Evolutionary conservation across 208 protist species (phyloP), one percentile per base, ranked within the genome.

Genomic region (Trypanosoma grayi): DNA sequence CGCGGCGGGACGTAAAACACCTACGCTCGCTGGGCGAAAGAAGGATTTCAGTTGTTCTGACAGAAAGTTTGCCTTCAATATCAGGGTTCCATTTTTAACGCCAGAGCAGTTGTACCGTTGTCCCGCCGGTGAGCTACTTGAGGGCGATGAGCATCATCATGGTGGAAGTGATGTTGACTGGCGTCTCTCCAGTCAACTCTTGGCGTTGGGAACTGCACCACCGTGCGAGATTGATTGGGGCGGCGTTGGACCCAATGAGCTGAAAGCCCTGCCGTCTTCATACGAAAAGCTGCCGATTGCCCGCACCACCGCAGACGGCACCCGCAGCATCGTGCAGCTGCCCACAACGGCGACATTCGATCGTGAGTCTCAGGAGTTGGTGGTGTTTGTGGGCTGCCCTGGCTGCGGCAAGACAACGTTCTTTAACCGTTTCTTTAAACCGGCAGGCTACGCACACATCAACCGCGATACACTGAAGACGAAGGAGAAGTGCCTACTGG

Each of bases 11-110:
- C 72, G 95, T 7, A 46, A 51, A 14, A 59, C 66, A 11, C 27
- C 48, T 9, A 88, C 82, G 41, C 69, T 90, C 40, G 73, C 75
- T 2, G 85, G 83, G 9, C 62, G 77, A 16, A 93, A 90, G 56
- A 95, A 94, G 48, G 97, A 97, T 80, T 97, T 97, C 60, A 85
- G 77, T 65, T 93, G 84, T 64, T 80, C 84, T 39, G 95, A 98
- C 54, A 70, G 87, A 6, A 90, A 87, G 40, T 98, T 98, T 66
- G 93, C 95, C 0, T 37, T 73, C 41, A 97, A 98, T 68, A 14
- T 85, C 10, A 64, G 74, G 16, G 61, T 97, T 28, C 55, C 81
- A 6, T 98, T 98, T 54, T 43, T 90, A 28, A 98, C 92, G 6
- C 93, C 94, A 2, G 93, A 98, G 67, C 68, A 93, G 48, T 79